Base-by-base conservation (phyloP, 164 flowering plant species). In the Cinnamomum chago region DNA sequence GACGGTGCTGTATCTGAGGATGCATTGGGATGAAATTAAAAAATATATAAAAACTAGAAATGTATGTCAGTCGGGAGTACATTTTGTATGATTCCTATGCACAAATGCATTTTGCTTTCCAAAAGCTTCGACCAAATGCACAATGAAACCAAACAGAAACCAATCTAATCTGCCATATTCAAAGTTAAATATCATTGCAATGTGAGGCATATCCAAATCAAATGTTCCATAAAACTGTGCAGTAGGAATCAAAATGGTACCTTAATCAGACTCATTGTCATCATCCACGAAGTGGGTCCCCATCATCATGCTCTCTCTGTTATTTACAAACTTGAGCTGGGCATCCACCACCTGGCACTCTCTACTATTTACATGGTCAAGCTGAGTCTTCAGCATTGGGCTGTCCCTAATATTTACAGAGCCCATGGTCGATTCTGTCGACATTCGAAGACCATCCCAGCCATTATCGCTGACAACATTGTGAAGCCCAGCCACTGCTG, bases 291-390 rank as follows among this genome's bases (percentile, higher is more conserved):
- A 78, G 72, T 78, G 85, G 81, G 82, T 81, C 83, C 83, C 89
- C 85, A 73, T 77, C 73, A 75, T 84, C 82, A 75, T 79, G 79
- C 79, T 79, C 75, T 74, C 82, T 65, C 58, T 77, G 77, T 83
- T 78, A 86, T 89, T 81, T 85, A 89, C 90, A 89, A 73, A 70
- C 80, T 84, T 76, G 74, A 81, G 82, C 75, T 80, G 81, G 76
- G 79, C 77, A 77, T 82, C 89, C 81, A 58, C 71, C 69, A 75
- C 81, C 52, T 70, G 79, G 79, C 72, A 78, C 79, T 81, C 85
- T 72, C 80, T 83, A 79, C 81, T 86, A 86, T 88, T 81, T 88
- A 88, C 90, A 88, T 24, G 70, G 78, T 77, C 81, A 62, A 77
- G 80, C 82, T 33, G 82, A 76, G 80, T 81, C 51, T 73, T 79